Evolutionary conservation across 2,329 filamentous ascomycete genomes (phyloP).

Genomic region (Paramyrothecium sp.): DNA sequence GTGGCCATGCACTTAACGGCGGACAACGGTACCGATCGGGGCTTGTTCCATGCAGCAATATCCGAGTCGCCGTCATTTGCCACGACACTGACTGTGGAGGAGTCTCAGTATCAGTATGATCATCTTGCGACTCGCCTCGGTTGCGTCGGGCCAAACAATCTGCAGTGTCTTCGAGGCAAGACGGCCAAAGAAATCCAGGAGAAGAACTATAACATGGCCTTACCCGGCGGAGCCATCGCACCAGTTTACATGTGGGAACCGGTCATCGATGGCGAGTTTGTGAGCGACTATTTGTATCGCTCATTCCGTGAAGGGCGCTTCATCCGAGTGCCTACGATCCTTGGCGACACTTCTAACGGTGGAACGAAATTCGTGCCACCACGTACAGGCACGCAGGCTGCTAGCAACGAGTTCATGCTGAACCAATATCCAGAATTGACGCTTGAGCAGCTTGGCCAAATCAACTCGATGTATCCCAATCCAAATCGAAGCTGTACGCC

Average conservation of each 20-base stretch:
- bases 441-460: conserved; percentile 24
- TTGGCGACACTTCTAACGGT: conserved; percentile 36
- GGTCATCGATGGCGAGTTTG: conserved; percentile 51
- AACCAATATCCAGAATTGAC: conserved; percentile 31
- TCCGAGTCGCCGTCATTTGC: conserved; percentile 53
- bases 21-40: conserved; percentile 45
- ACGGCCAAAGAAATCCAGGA: conserved; percentile 39
- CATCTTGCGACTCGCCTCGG: conserved; percentile 42
- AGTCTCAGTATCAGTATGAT: conserved; percentile 53
- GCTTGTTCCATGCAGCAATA: conserved; percentile 50
- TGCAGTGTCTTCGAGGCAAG: conserved; percentile 45
- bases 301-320: conserved; percentile 48
- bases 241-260: conserved; percentile 55
- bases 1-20: conserved; percentile 63
- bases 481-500: conserved; percentile 25
- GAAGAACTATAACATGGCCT: conserved; percentile 37
- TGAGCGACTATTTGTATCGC: conserved; percentile 48
- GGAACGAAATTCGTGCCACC: conserved; percentile 33
- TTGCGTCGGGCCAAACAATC: conserved; percentile 34
- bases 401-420: conserved; percentile 30
- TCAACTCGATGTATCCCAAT: conserved; percentile 34
- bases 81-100: conserved; percentile 40
- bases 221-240: conserved; percentile 19
- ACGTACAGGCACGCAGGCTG: conserved; percentile 25
- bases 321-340: conserved; percentile 52